Base-by-base conservation (phyloP, 352 stramenopile genomes). In the Pythium utonaiense region DNA sequence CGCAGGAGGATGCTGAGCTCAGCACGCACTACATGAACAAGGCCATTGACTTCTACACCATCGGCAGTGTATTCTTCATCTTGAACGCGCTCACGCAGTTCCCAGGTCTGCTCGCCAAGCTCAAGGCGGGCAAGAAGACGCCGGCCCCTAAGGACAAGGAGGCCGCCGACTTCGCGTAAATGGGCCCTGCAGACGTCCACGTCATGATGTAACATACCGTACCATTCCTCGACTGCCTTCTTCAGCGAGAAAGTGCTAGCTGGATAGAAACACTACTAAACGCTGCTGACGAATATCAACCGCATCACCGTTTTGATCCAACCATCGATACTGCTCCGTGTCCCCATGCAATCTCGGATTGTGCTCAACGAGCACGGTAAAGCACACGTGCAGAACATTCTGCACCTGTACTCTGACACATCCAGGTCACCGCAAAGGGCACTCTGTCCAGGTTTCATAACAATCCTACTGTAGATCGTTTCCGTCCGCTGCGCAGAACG, bases 41-140 rank as follows among this genome's bases (percentile, higher is more conserved):
- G 58, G 74, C 78, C 40, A 89, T 89, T 61, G 86, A 80, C 41
- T 85, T 73, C 66, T 93, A 88, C 66, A 77, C 83, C 17, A 63
- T 83, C 34, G 84, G 84, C 13, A 89, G 78, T 69, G 67, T 88
- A 1, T 89, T 89, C 63, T 93, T 93, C 68, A 74, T 86, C 41
- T 82, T 93, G 65, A 88, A 77, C 66, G 75, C 70, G 25, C 53
- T 88, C 10, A 71, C 79, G 21, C 60, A 88, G 28, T 77, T 87
- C 59, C 79, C 81, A 5, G 79, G 76, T 54, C 65, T 88, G 56
- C 64, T 71, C 49, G 69, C 60, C 30, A 66, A 69, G 38, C 71
- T 91, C 65, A 82, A 78, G 62, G 57, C 58, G 27, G 51, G 47
- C 56, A 51, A 51, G 56, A 57, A 60, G 31, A 21, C 42, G 58